Conservation (phyloP, 2,329 filamentous ascomycete genomes). For the Endothia cerciana region DNA sequence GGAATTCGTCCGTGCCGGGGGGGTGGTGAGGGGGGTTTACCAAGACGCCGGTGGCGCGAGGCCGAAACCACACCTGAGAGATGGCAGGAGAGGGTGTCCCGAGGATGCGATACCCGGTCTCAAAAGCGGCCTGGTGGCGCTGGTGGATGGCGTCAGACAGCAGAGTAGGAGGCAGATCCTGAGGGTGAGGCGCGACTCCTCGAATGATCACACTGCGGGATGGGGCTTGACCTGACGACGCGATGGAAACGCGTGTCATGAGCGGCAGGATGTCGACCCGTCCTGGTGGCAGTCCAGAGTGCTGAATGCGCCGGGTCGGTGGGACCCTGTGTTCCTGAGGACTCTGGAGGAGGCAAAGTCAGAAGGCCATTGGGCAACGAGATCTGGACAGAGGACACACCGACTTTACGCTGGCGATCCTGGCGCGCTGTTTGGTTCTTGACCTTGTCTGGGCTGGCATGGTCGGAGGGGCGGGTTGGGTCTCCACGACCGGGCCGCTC, state of each 20-base stretch:
- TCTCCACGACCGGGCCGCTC: slow-evolving; percentile 29
- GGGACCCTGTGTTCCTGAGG: slow-evolving; percentile 18
- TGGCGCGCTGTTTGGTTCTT: slow-evolving; percentile 21
- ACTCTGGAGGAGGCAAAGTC: slow-evolving; percentile 16
- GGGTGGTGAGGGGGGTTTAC: background rate
- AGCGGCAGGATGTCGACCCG: slow-evolving; percentile 8
- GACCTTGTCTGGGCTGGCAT: slow-evolving; percentile 3
- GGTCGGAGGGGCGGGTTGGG: slow-evolving; percentile 27
- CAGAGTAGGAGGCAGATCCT: background rate
- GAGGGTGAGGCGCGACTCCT: slow-evolving; percentile 7
- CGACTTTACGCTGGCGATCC: slow-evolving; percentile 30
- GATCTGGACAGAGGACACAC: slow-evolving; percentile 26
- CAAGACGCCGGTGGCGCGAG: slow-evolving; percentile 1
- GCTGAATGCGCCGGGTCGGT: slow-evolving; percentile 23
- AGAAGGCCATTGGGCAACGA: slow-evolving; percentile 23
- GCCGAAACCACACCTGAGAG: background rate
- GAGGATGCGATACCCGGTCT: slow-evolving; percentile 10
- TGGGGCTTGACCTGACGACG: slow-evolving; percentile 25
- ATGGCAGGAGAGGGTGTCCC: background rate
- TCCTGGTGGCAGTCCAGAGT: slow-evolving; percentile 7
- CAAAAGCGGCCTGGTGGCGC: background rate
- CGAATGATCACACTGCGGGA: slow-evolving; percentile 11
- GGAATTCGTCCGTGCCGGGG: background rate
- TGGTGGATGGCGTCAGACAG: slow-evolving; percentile 9
- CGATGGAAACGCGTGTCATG: slow-evolving; percentile 27